phyloP scores from a whole-genome alignment of 2,329 filamentous ascomycete genomes.

The Microcera coccophila region DNA sequence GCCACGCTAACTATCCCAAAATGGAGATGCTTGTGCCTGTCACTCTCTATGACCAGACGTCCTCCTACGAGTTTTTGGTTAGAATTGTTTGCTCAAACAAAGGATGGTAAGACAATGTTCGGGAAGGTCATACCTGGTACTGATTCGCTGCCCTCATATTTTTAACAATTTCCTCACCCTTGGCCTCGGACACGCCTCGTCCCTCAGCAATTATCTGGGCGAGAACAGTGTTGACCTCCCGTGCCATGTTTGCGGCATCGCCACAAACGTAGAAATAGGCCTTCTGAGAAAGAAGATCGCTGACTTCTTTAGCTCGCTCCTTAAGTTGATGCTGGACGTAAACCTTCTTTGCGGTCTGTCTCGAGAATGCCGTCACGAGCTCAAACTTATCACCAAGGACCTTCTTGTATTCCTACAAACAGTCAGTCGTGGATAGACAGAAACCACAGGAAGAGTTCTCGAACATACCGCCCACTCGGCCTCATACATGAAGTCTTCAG shows the following conservation, averaged over 20 bases:
- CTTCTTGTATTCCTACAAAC: constrained; percentile 70
- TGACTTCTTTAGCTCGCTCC: constrained; percentile 78
- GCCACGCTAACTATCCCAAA: constrained; percentile 18
- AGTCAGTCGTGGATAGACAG: constrained; percentile 14
- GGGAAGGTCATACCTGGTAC: constrained; percentile 69
- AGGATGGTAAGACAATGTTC: neutral
- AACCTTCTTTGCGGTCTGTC: constrained; percentile 80
- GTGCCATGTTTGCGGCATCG: constrained; percentile 95
- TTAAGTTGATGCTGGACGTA: constrained; percentile 94
- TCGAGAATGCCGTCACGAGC: constrained; percentile 92
- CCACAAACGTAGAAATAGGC: constrained; percentile 98
- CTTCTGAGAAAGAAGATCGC: constrained; percentile 78
- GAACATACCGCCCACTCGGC: constrained; percentile 83
- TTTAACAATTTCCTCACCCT: constrained; percentile 96
- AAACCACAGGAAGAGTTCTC: neutral
- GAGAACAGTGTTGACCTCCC: constrained; percentile 85
- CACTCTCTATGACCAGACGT: constrained; percentile 61
- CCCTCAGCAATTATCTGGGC: constrained; percentile 82
- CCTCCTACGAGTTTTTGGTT: constrained; percentile 49
- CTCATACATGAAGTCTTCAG: constrained; percentile 91
- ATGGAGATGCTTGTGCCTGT: constrained; percentile 10
- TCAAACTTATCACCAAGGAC: constrained; percentile 84
- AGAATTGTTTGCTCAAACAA: constrained; percentile 9
- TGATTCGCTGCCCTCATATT: constrained; percentile 91
- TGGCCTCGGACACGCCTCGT: constrained; percentile 74